These are phyloP conservation scores for Scheffersomyces coipomensis DNA, from an alignment of 805 yeast genomes.

Conservation along the genomic window DNA sequence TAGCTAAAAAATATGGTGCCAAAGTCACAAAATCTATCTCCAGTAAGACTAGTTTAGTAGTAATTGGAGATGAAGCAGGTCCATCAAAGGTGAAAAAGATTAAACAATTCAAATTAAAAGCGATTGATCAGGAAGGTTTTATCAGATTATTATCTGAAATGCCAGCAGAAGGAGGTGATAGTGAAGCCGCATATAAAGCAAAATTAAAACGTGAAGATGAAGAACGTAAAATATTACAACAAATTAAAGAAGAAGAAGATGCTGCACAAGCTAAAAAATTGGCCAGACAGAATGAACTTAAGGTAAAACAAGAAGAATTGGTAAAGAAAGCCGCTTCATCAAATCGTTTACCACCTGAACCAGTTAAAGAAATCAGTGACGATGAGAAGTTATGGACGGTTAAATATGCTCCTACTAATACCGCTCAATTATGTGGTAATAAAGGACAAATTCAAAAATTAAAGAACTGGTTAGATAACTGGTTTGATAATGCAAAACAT, in stretches of 20 bases:
- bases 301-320: constrained; percentile 1
- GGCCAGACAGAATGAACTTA: constrained; percentile 8
- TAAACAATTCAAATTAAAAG: constrained; percentile 68
- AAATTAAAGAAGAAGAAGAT: constrained; percentile 38
- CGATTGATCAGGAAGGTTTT: constrained; percentile 86
- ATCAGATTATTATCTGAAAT: constrained; percentile 65
- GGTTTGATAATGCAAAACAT: constrained; percentile 60
- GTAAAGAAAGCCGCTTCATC: not conserved
- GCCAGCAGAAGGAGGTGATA: constrained; percentile 92
- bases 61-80: constrained; percentile 94
- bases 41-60: constrained; percentile 82
- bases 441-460: constrained; percentile 69
- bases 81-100: constrained; percentile 89
- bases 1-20: constrained; percentile 89
- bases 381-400: constrained; percentile 86
- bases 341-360: constrained; percentile 12
- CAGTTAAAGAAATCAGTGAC: constrained; percentile 39
- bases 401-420: constrained; percentile 80
- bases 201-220: constrained; percentile 67
- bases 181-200: constrained; percentile 75
- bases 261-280: constrained; percentile 34
- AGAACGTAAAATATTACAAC: constrained; percentile 51
- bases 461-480: constrained; percentile 69
- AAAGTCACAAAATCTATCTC: constrained; percentile 84
- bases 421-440: constrained; percentile 87